Evolutionary conservation across 805 yeast species (phyloP).

Genomic region (Kodamaea kakaduensis): DNA sequence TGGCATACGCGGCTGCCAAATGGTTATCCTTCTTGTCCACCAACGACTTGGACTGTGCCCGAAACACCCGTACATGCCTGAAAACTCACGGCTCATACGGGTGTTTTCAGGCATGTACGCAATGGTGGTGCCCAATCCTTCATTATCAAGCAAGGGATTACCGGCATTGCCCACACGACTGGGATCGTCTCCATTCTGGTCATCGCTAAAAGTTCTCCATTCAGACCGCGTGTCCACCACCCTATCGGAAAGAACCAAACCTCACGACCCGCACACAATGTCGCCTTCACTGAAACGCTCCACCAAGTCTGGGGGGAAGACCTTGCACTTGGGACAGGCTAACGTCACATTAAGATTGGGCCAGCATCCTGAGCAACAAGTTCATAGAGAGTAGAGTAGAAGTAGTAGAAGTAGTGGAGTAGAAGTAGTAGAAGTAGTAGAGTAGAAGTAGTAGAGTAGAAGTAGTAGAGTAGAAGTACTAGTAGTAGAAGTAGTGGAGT

Average conservation of each 20-base stretch:
- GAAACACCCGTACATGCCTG: too few relatives aligned
- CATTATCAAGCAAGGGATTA: slow-evolving; percentile 86
- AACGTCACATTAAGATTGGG: slow-evolving; percentile 81
- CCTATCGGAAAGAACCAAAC: slow-evolving; percentile 85
- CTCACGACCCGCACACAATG: slow-evolving; percentile 97
- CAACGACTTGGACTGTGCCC: slow-evolving; percentile 82
- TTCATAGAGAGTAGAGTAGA: neutral
- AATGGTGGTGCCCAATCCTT: slow-evolving; percentile 90
- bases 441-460: too few relatives aligned
- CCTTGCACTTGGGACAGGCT: slow-evolving; percentile 94
- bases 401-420: too few relatives aligned
- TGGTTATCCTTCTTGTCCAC: slow-evolving; percentile 88
- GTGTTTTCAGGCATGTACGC: slow-evolving; percentile 82
- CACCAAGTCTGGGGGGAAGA: slow-evolving; percentile 90
- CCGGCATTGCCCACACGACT: slow-evolving; percentile 99
- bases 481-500: too few relatives aligned
- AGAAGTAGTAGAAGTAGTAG: too few relatives aligned
- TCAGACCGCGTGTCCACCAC: slow-evolving; percentile 94
- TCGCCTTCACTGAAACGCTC: slow-evolving; percentile 97
- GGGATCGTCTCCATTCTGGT: slow-evolving; percentile 97
- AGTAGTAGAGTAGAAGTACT: too few relatives aligned
- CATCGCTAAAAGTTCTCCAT: slow-evolving; percentile 98
- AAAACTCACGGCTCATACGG: slow-evolving; percentile 85
- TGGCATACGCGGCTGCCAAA: slow-evolving; percentile 81
- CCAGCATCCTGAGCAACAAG: slow-evolving; percentile 20